These are phyloP conservation scores for Protomyces inundatus DNA, from an alignment of 1,139 yeast genomes.

Conservation along the genomic window DNA sequence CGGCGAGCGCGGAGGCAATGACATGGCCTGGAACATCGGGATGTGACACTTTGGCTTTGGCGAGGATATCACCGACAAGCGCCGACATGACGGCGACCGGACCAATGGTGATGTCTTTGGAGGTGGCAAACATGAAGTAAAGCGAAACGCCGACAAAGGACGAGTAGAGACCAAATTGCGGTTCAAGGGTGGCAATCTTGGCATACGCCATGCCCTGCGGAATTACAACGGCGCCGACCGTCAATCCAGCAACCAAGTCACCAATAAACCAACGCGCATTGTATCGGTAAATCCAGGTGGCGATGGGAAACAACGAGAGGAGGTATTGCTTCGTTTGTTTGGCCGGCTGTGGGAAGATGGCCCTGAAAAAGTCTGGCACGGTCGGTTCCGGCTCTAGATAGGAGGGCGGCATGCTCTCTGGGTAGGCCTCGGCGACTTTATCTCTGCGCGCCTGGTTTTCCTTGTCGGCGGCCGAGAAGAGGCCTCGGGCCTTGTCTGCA, in stretches of 20 bases:
- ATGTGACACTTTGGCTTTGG: constrained; percentile 44
- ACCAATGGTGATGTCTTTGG: constrained; percentile 92
- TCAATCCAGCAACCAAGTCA: constrained; percentile 84
- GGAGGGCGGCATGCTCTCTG: constrained; percentile 8
- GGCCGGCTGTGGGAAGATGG: background rate
- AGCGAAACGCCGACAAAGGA: constrained; percentile 87
- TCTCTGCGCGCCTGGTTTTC: constrained; percentile 7
- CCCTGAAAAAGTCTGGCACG: constrained; percentile 13
- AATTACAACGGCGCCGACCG: constrained; percentile 87
- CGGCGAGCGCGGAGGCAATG: constrained; percentile 73
- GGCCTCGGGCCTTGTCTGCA: constrained; percentile 1
- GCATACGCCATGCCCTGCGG: constrained; percentile 98
- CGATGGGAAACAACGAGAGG: constrained; percentile 67
- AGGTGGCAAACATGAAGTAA: constrained; percentile 86
- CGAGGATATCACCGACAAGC: constrained; percentile 62
- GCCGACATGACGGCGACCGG: constrained; percentile 98
- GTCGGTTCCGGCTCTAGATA: constrained; percentile 22
- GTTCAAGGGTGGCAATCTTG: constrained; percentile 69
- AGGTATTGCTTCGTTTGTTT: constrained; percentile 46
- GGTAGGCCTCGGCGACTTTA: constrained; percentile 3
- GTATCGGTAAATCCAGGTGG: constrained; percentile 77
- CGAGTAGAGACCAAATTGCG: constrained; percentile 85
- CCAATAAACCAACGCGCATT: constrained; percentile 72
- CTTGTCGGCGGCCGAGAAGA: constrained; percentile 2
- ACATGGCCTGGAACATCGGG: constrained; percentile 41